Evolutionary conservation across 2,329 filamentous ascomycete genomes (phyloP).

Genomic region (Fusarium udum): DNA sequence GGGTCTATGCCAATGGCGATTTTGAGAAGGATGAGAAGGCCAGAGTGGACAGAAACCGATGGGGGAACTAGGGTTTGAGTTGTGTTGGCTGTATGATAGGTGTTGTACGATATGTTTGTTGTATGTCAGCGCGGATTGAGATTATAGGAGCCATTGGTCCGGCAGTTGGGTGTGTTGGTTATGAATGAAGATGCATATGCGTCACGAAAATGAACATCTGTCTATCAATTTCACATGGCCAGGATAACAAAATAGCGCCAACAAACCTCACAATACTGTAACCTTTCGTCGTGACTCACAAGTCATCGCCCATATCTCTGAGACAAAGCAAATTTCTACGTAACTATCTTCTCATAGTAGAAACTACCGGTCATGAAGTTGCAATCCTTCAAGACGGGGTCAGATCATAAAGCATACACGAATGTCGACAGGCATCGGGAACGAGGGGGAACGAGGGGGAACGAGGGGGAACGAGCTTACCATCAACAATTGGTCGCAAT

Average conservation of each 20-base stretch:
- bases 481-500: background rate
- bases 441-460: background rate
- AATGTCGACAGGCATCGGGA: background rate
- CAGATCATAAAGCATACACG: background rate
- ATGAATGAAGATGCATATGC: background rate
- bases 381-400: background rate
- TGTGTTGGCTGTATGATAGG: slow-evolving; percentile 22
- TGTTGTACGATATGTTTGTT: slow-evolving; percentile 19
- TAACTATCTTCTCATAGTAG: background rate
- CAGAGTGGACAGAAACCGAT: slow-evolving; percentile 60
- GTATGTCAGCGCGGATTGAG: background rate
- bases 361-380: background rate
- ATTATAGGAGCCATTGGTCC: background rate
- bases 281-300: background rate
- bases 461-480: background rate
- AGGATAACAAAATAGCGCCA: background rate
- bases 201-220: background rate
- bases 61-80: slow-evolving; percentile 48
- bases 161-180: background rate
- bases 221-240: background rate
- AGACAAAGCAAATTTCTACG: background rate
- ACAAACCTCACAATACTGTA: background rate
- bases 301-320: background rate
- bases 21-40: slow-evolving; percentile 60
- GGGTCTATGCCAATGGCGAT: slow-evolving; percentile 62